phyloP scores from a whole-genome alignment of 1,139 yeast species.

The Hanseniaspora gamundiae region DNA sequence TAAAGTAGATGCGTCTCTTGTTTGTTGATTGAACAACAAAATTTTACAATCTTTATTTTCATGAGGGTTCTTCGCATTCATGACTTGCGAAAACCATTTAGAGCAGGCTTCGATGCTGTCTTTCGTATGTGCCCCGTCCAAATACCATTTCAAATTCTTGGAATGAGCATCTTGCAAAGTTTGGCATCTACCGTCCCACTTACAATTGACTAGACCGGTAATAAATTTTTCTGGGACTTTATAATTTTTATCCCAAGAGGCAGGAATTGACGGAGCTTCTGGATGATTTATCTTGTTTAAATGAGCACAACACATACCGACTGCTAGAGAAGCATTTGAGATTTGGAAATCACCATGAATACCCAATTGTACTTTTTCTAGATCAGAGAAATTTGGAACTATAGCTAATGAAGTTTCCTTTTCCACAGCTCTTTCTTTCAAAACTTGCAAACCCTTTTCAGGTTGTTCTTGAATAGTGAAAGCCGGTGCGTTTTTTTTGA shows the following conservation, averaged over 20 bases:
- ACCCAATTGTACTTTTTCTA: constrained; percentile 46
- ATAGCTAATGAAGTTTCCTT: constrained; percentile 39
- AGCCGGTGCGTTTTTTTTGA: constrained; percentile 58
- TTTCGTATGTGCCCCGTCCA: constrained; percentile 94
- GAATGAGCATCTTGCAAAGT: constrained; percentile 30
- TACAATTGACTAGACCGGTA: constrained; percentile 53
- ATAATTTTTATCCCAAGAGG: too few species aligned
- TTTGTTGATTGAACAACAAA: constrained; percentile 85
- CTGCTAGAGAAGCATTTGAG: constrained; percentile 80
- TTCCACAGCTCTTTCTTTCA: constrained; percentile 56
- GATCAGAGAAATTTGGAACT: constrained; percentile 34
- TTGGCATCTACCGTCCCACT: constrained; percentile 96
- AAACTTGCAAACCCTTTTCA: constrained; percentile 39
- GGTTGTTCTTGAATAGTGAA: constrained; percentile 50
- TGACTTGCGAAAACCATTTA: constrained; percentile 53
- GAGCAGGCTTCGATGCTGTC: constrained; percentile 79
- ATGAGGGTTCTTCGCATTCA: constrained; percentile 13
- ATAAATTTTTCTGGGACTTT: constrained; percentile 32
- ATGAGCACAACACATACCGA: constrained; percentile 57
- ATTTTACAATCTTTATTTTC: constrained; percentile 24
- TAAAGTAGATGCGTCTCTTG: constrained; percentile 67
- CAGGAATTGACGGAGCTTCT: constrained; percentile 13
- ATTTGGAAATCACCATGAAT: constrained; percentile 79
- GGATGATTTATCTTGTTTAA: constrained; percentile 36
- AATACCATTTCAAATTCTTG: constrained; percentile 52